Conservation (phyloP, 2,329 filamentous ascomycete genomes). For the Pseudogymnoascus sp. region DNA sequence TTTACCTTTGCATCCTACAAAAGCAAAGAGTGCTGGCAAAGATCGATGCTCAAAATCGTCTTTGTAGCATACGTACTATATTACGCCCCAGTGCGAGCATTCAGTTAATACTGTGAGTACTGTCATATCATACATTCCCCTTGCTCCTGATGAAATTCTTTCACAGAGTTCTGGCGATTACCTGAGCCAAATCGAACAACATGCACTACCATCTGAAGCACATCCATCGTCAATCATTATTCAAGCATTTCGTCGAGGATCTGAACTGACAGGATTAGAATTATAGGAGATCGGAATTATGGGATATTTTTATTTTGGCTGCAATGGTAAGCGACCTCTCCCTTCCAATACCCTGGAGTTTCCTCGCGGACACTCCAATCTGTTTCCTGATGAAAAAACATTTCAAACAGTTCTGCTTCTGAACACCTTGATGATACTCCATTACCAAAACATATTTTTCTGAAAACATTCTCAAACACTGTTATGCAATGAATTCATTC, state of each 20-base stretch:
- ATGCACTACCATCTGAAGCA: slow-evolving; percentile 73
- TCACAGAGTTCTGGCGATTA: slow-evolving; percentile 27
- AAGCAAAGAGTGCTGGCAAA: neutral
- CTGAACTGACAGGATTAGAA: neutral
- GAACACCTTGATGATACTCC: slow-evolving; percentile 58
- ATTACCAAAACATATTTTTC: slow-evolving; percentile 57
- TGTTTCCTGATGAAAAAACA: slow-evolving; percentile 56
- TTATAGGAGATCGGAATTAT: neutral
- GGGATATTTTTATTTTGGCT: neutral
- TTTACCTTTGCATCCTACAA: neutral
- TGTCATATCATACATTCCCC: slow-evolving; percentile 11
- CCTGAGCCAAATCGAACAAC: slow-evolving; percentile 40
- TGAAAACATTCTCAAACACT: slow-evolving; percentile 31
- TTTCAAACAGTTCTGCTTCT: slow-evolving; percentile 70
- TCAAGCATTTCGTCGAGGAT: neutral
- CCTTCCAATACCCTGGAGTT: neutral
- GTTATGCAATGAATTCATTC: neutral
- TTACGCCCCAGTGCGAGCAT: neutral
- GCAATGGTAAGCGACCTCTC: neutral
- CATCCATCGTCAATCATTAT: slow-evolving; percentile 8
- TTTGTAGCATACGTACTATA: neutral
- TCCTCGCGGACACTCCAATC: neutral
- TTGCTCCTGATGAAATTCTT: slow-evolving; percentile 28
- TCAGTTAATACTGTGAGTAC: slow-evolving; percentile 10
- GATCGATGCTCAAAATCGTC: neutral